Conservation (phyloP, 2,329 filamentous ascomycete species). For the Fusarium illudens region DNA sequence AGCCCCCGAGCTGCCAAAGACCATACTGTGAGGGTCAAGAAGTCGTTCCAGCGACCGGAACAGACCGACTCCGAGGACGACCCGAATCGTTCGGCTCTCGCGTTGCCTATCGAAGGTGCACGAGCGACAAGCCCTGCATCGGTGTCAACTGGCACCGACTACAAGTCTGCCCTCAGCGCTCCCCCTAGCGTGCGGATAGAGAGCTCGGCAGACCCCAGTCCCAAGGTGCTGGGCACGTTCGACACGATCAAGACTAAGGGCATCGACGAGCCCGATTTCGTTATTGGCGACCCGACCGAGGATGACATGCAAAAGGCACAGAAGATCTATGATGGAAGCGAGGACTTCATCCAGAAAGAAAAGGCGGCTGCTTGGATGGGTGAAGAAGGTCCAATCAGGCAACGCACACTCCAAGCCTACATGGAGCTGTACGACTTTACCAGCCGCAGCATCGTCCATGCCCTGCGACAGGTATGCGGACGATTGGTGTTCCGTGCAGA, state of each 20-base stretch:
- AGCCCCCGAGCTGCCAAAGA: conserved; percentile 33
- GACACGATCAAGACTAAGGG: conserved; percentile 51
- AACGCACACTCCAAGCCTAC: conserved; percentile 75
- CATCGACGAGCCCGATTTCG: conserved; percentile 66
- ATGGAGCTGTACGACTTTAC: conserved; percentile 93
- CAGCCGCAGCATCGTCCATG: conserved; percentile 79
- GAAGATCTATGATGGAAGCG: conserved; percentile 84
- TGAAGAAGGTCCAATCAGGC: conserved; percentile 69
- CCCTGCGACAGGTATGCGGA: conserved; percentile 81
- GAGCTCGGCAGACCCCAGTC: conserved; percentile 49
- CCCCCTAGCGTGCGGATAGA: conserved; percentile 58
- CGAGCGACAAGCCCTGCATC: conserved; percentile 48
- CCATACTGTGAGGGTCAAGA: conserved; percentile 42
- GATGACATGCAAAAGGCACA: conserved; percentile 81
- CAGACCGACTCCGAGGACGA: conserved; percentile 48
- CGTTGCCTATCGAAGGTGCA: conserved; percentile 54
- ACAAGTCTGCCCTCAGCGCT: conserved; percentile 54
- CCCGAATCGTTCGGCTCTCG: conserved; percentile 47
- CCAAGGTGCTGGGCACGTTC: conserved; percentile 46
- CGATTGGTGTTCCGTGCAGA: conserved; percentile 87
- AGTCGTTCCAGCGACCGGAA: conserved; percentile 37
- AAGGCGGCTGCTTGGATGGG: conserved; percentile 90
- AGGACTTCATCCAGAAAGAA: conserved; percentile 80
- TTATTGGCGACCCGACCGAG: conserved; percentile 67
- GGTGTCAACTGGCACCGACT: conserved; percentile 50